Percentiles rank a stretch among this genome's conserved stretches.
These are phyloP conservation scores for Alternaria hordeiaustralica DNA, from an alignment of 2,329 filamentous ascomycete genomes.

Conservation along the genomic window DNA sequence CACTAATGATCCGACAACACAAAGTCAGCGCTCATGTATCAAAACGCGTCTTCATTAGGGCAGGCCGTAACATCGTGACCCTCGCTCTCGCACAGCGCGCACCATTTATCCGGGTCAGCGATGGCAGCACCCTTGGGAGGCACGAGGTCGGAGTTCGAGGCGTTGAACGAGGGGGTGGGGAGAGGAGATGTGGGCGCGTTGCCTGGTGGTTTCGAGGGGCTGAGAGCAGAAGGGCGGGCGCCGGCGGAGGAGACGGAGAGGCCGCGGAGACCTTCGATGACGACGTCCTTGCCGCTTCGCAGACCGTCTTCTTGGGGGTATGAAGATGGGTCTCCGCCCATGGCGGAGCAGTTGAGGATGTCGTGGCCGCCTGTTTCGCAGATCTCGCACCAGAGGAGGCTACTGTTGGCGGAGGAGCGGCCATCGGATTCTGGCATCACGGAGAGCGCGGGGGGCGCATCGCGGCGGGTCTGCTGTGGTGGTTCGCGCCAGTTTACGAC, in stretches of 20 bases:
- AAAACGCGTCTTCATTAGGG: slow-evolving; percentile 81
- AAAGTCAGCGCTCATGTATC: neutral
- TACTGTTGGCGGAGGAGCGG: slow-evolving; percentile 67
- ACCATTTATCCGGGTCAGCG: slow-evolving; percentile 86
- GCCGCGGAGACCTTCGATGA: slow-evolving; percentile 41
- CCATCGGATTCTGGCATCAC: slow-evolving; percentile 73
- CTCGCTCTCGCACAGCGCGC: slow-evolving; percentile 92
- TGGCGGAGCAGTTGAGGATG: slow-evolving; percentile 91
- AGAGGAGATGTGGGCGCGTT: slow-evolving; percentile 45
- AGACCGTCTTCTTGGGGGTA: slow-evolving; percentile 28
- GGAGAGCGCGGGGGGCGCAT: slow-evolving; percentile 61
- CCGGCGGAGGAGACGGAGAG: slow-evolving; percentile 44
- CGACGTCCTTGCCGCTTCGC: slow-evolving; percentile 37
- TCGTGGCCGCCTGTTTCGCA: slow-evolving; percentile 93
- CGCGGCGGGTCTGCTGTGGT: slow-evolving; percentile 25
- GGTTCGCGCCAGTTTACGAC: slow-evolving; percentile 62
- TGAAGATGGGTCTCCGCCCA: slow-evolving; percentile 64
- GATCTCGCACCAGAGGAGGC: slow-evolving; percentile 87
- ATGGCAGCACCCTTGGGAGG: slow-evolving; percentile 42
- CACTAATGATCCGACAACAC: neutral
- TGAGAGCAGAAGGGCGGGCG: slow-evolving; percentile 35
- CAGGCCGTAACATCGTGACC: slow-evolving; percentile 96
- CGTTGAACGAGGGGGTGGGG: slow-evolving; percentile 41
- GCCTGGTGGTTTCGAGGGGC: slow-evolving; percentile 43
- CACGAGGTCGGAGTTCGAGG: slow-evolving; percentile 38